Evolutionary conservation across 2,329 filamentous ascomycete genomes (phyloP).

Genomic region (Colletotrichum lini): DNA sequence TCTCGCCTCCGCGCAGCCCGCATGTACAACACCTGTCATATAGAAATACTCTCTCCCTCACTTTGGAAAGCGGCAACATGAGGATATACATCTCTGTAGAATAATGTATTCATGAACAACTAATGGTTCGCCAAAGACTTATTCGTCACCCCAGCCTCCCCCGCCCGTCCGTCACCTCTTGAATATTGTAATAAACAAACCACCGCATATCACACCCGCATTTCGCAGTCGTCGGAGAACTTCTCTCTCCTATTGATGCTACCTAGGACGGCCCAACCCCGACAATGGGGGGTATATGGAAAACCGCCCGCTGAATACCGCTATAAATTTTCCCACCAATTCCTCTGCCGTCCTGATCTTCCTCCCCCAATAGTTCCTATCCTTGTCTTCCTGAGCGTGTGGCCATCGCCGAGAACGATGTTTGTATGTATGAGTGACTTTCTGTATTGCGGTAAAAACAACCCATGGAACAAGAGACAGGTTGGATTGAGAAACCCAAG

Average conservation of each 20-base stretch:
- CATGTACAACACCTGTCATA: constrained; percentile 31
- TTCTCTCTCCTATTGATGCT: constrained; percentile 36
- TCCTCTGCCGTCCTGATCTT: neutral
- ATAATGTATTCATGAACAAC: constrained; percentile 38
- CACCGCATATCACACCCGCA: neutral
- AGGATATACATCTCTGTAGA: constrained; percentile 15
- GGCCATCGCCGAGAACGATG: constrained; percentile 28
- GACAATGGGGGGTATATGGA: neutral
- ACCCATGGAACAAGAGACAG: constrained; percentile 42
- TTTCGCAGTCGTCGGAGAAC: constrained; percentile 7
- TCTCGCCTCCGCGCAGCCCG: neutral
- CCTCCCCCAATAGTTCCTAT: neutral
- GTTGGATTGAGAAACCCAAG: constrained; percentile 34
- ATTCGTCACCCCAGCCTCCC: neutral
- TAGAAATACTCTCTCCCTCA: neutral
- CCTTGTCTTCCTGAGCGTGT: neutral
- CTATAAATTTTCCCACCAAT: constrained; percentile 14
- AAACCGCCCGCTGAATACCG: constrained; percentile 29
- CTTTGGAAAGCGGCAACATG: neutral
- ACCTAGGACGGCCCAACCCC: constrained; percentile 25
- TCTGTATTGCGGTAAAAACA: constrained; percentile 31
- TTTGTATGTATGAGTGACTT: constrained; percentile 35
- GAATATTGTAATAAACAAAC: neutral
- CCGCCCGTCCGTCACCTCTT: too few species aligned
- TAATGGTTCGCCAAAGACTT: too few species aligned